Conservation (phyloP, 371 early-diverging fungal species). For the Syncephalastrum monosporum region DNA sequence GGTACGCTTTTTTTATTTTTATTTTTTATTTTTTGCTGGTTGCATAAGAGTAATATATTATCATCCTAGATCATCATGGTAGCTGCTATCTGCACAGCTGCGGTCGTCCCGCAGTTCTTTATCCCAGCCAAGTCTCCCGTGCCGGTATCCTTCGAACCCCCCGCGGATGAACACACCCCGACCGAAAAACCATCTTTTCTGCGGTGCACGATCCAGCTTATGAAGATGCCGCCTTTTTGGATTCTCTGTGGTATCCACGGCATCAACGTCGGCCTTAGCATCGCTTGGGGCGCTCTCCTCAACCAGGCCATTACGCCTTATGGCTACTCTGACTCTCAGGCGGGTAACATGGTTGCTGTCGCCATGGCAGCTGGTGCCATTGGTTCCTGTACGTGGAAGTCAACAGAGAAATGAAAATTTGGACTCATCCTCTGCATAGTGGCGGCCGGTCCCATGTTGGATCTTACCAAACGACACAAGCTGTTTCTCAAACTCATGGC, state of each 20-base stretch:
- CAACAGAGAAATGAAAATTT: background rate
- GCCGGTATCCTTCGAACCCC: conserved; percentile 32
- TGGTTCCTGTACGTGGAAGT: conserved; percentile 40
- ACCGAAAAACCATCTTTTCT: conserved; percentile 29
- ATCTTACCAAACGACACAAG: conserved; percentile 54
- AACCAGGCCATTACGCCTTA: conserved; percentile 62
- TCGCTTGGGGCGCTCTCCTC: conserved; percentile 61
- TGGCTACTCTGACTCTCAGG: conserved; percentile 59
- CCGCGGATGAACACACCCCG: background rate
- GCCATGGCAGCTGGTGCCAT: conserved; percentile 55
- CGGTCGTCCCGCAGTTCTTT: conserved; percentile 48
- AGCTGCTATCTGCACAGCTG: conserved; percentile 42
- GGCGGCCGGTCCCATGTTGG: conserved; percentile 49
- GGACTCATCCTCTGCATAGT: conserved; percentile 18
- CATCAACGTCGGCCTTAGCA: conserved; percentile 62
- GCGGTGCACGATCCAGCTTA: conserved; percentile 43
- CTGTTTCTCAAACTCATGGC: conserved; percentile 45
- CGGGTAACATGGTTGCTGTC: conserved; percentile 59
- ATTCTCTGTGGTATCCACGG: conserved; percentile 56
- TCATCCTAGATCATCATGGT: conserved; percentile 43
- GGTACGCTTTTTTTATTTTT: conserved; percentile 13
- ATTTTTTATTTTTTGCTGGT: background rate
- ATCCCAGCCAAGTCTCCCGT: conserved; percentile 49
- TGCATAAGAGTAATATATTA: background rate
- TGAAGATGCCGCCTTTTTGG: conserved; percentile 54